Evolutionary conservation across 495 filamentous ascomycete species (phyloP), one percentile per base, ranked within the genome.

Genomic region (Platismatia glauca): DNA sequence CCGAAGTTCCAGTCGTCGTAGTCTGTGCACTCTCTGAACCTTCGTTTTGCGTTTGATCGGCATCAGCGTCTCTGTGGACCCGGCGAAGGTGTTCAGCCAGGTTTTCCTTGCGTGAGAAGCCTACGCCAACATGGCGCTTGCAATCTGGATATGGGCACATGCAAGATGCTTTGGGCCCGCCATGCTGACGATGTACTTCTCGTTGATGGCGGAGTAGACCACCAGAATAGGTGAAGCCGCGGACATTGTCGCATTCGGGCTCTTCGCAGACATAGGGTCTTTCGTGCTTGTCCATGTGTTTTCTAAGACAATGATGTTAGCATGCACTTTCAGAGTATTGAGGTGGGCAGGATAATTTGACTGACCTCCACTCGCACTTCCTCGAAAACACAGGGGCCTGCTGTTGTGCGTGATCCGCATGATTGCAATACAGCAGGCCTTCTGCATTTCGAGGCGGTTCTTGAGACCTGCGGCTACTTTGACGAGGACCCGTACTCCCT

Each of bases 221-320:
- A 27, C 92, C 92, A 0, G 87, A 89, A 72, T 96, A 97, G 18
- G 92, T 96, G 75, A 97, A 96, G 24, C 92, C 92, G 65, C 88
- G 87, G 0, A 96, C 81, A 66, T 95, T 95, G 65, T 91, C 89
- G 71, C 92, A 97, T 24, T 83, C 84, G 20, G 79, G 78, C 33
- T 88, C 83, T 31, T 74, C 73, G 72, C 92, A 97, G 63, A 89
- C 87, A 75, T 95, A 96, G 0, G 92, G 92, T 22, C 92, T 80
- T 60, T 93, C 89, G 70, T 97, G 92, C 74, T 96, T 97, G 76
- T 97, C 92, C 90, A 95, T 95, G 72, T 97, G 92, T 76, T 96
- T 93, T 63, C 91, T 92, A 64, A 52, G n/a, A 58, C 22, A 7
- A 58, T 66, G 43, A 62, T 20, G 64, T 67, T 59, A 68, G 59